phyloP scores from a whole-genome alignment of 2,329 filamentous ascomycete genomes.

The Cadophora sp. region DNA sequence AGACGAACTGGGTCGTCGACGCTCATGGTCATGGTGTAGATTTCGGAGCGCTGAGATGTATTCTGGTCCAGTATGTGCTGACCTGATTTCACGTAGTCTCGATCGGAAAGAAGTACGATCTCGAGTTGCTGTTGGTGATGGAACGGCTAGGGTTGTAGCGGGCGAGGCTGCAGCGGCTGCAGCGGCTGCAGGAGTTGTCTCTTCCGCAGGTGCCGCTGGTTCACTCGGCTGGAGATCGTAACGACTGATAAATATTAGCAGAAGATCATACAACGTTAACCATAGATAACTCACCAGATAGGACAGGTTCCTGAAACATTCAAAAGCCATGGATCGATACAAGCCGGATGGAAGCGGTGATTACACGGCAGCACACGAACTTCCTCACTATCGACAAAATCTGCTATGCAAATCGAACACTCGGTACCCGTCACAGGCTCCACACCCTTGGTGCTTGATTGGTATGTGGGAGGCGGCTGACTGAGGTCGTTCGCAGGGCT shows the following conservation, averaged over 20 bases:
- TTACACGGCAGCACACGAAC: constrained; percentile 18
- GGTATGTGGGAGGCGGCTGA: background rate
- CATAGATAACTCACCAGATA: constrained; percentile 10
- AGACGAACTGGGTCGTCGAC: constrained; percentile 1
- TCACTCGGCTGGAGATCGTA: constrained; percentile 10
- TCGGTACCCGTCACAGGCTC: constrained; percentile 9
- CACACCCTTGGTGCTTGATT: background rate
- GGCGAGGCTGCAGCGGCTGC: background rate
- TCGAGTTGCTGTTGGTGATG: background rate
- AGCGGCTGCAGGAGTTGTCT: background rate
- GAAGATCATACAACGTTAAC: background rate
- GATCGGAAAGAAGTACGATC: constrained; percentile 11
- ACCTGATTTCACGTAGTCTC: constrained; percentile 14
- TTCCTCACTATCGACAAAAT: constrained; percentile 23
- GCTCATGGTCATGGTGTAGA: constrained; percentile 18
- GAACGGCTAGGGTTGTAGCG: constrained; percentile 6
- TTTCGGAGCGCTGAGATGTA: constrained; percentile 13
- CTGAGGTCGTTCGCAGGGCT: background rate
- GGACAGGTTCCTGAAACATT: constrained; percentile 20
- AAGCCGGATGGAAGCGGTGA: constrained; percentile 17
- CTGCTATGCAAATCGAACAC: constrained; percentile 19
- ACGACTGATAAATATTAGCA: background rate
- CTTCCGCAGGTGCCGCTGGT: background rate
- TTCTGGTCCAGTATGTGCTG: constrained; percentile 13
- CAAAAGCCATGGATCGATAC: constrained; percentile 23